Evolutionary conservation across 2,329 filamentous ascomycete species (phyloP), one percentile per base, ranked within the genome.

Genomic region (Paradendryphiella salina): DNA sequence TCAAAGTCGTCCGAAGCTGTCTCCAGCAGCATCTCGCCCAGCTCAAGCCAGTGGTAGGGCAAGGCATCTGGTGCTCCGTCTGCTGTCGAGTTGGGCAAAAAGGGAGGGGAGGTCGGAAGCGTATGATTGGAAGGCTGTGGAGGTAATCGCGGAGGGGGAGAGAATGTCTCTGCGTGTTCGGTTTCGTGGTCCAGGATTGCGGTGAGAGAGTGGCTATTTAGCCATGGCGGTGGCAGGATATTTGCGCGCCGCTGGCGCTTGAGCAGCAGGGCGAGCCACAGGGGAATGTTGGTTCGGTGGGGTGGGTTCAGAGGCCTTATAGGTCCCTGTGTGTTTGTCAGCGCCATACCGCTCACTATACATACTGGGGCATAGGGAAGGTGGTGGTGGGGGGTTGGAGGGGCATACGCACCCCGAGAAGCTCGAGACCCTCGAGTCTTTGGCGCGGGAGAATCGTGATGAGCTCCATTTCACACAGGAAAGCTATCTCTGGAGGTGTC

Each of bases 391-490:
- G 63, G 61, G 59, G 52, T 59, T 67, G 52, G 65, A 57, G 70
- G 66, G 67, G 66, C 64, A 63, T 52, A 84, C 87, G 79, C 80
- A 97, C 94, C 60, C 87, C 86, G 47, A 99, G 83, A 56, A 99
- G 82, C 64, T 89, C 82, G 57, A 99, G 88, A 61, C 84, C 85
- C 60, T 96, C 91, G 45, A 99, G 85, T 58, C 89, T 84, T 73
- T 97, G 92, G 46, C 94, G 89, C 29, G 94, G 94, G 41, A 97
- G 85, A 17, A 99, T 83, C 0, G 92, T 96, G 48, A 99, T 88
- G 66, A 90, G 84, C 77, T 97, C 93, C 91, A 96, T 97, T 77
- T 99, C 94, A 74, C 92, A 96, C 21, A 97, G 79, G 69, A 97
- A 99, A 42, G 91, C 89, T 37, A 95, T 88, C 77, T 99, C 94